Base-by-base conservation (phyloP, 1,139 yeast genomes). In the Geotrichum reessii region DNA sequence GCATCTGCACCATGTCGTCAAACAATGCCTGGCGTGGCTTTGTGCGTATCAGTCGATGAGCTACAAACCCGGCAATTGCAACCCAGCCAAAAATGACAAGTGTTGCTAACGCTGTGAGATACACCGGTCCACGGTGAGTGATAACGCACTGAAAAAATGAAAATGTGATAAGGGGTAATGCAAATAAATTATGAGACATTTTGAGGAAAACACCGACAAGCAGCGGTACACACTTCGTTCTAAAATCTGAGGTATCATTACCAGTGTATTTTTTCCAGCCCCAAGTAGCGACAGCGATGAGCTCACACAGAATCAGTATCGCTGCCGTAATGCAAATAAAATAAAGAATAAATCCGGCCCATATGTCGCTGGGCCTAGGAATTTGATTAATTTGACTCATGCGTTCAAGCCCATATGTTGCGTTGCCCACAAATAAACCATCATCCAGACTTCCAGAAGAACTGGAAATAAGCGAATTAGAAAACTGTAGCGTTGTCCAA, bases 401-500 rank as follows among this genome's bases (percentile, higher is more conserved):
- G 21, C 63, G 60, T 27, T 69, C 64, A 40, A 73, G 61, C 17
- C 75, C 74, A 53, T 63, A 70, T 1, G 50, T 21, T 31, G 67
- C 66, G 22, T 55, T 53, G 17, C 63, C 53, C 25, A 62, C 60
- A 58, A 67, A 72, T 24, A 70, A 55, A 47, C 66, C 68, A 56
- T 68, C 71, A 11, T 60, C 54, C 12, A 56, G 58, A 2, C 56
- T 8, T 11, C 59, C 50, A 8, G 33, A 12, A 21, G 47, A 27
- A 2, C 14, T n/a, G 5, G 54, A 53, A 2, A 57, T 14, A n/a
- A 47, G 47, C 7, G 56, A 47, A 8, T 56, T 37, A 8, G 56
- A 25, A 57, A 73, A 73, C 53, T 71, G 63, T 37, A 73, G 64
- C 25, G 70, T 61, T 8, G 73, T 66, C 82, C 82, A 78, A 21